phyloP scores from a whole-genome alignment of 768 basidiomycete species.

The Psilocybe sp. region DNA sequence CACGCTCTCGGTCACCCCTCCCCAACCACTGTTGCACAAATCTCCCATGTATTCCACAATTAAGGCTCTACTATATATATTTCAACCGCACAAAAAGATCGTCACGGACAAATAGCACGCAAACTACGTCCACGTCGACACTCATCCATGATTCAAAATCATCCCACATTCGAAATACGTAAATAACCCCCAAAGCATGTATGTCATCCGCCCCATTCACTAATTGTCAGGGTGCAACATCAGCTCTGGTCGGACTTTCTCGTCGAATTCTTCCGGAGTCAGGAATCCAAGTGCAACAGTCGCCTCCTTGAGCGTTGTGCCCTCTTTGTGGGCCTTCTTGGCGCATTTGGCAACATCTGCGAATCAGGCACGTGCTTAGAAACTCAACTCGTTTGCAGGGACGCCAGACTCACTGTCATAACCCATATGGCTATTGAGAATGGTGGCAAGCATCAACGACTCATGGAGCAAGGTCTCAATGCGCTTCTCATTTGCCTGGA shows the following conservation, averaged over 20 bases:
- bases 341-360: conserved; percentile 96
- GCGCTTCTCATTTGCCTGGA: conserved; percentile 93
- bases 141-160: conserved; percentile 5
- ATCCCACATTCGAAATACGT: conserved; percentile 21
- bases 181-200: conserved; percentile 16
- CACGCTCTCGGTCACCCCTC: conserved; percentile 6
- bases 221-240: conserved; percentile 72
- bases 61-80: background rate
- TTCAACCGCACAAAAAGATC: background rate
- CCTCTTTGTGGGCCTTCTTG: conserved; percentile 99
- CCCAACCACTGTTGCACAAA: conserved; percentile 7
- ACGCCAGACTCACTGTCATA: conserved; percentile 80
- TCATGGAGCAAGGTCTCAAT: conserved; percentile 89
- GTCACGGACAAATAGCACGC: background rate
- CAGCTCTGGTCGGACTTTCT: conserved; percentile 87
- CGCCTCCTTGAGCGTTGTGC: conserved; percentile 93
- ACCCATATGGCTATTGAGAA: conserved; percentile 92
- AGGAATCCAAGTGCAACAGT: conserved; percentile 85
- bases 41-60: background rate
- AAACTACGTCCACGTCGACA: background rate
- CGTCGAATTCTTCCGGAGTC: conserved; percentile 89
- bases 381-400: background rate
- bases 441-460: conserved; percentile 96
- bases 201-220: conserved; percentile 15
- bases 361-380: conserved; percentile 12